Conservation (phyloP, 1,284 basidiomycete species). For the Cutaneotrichosporon sp. region DNA sequence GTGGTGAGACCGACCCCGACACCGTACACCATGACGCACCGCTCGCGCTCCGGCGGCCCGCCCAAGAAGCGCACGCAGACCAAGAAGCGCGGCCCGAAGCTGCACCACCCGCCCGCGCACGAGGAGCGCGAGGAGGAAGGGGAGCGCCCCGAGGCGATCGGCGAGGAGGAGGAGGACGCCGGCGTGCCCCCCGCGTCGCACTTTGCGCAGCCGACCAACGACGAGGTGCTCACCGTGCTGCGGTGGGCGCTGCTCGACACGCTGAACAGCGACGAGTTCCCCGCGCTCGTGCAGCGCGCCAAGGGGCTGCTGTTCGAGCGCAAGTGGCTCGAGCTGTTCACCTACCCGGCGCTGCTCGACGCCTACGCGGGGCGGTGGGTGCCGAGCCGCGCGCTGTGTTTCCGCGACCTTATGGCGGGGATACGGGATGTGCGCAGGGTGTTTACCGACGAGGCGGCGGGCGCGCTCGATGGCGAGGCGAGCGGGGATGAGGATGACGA, state of each 20-base stretch:
- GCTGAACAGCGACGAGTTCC: constrained; percentile 33
- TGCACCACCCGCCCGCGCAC: constrained; percentile 33
- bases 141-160: neutral
- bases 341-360: constrained; percentile 38
- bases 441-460: too few relatives aligned
- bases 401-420: constrained; percentile 51
- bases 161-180: neutral
- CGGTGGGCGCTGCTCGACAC: constrained; percentile 31
- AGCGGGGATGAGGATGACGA: constrained; percentile 26
- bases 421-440: constrained; percentile 44
- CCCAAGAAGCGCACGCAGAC: constrained; percentile 2
- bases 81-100: constrained; percentile 22
- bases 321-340: constrained; percentile 52
- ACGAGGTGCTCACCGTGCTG: constrained; percentile 40
- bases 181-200: constrained; percentile 17
- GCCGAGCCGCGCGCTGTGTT: constrained; percentile 52
- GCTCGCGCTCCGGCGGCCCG: constrained; percentile 42
- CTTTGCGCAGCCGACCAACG: constrained; percentile 33
- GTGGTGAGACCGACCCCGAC: constrained; percentile 1
- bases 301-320: constrained; percentile 49
- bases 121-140: constrained; percentile 5
- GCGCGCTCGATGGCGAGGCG: constrained; percentile 35
- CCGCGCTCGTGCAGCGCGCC: constrained; percentile 43
- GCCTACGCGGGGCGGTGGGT: constrained; percentile 56
- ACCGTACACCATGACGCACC: constrained; percentile 38